These are phyloP conservation scores for Begonia loranthoides DNA, from an alignment of 306 rosid species.

Conservation along the genomic window DNA sequence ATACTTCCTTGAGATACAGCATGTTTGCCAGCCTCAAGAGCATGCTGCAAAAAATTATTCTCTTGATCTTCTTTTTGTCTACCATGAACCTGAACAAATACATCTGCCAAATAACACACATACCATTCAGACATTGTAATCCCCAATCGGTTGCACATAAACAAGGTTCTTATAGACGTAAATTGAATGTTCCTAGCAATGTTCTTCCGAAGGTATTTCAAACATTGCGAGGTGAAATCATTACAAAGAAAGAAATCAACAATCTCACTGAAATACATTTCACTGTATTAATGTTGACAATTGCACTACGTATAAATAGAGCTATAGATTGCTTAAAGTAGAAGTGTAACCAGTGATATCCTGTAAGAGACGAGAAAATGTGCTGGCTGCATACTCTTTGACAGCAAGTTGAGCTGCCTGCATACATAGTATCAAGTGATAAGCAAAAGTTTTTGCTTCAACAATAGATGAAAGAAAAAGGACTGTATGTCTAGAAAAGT, in stretches of 20 bases:
- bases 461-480: background rate
- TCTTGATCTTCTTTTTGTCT: slow-evolving; percentile 39
- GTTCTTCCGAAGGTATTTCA: background rate
- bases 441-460: slow-evolving; percentile 5
- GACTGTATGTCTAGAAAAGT: background rate
- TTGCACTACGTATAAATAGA: no score
- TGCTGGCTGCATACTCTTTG: slow-evolving; percentile 9
- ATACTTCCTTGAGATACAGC: slow-evolving; percentile 73
- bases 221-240: background rate
- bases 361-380: slow-evolving; percentile 12
- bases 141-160: background rate
- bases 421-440: background rate
- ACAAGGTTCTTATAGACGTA: no score
- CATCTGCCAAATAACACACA: slow-evolving; percentile 37
- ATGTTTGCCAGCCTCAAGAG: slow-evolving; percentile 62
- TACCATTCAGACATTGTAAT: slow-evolving; percentile 8
- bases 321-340: background rate
- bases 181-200: background rate
- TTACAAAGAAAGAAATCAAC: background rate
- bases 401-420: slow-evolving; percentile 15
- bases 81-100: slow-evolving; percentile 46
- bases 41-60: slow-evolving; percentile 48
- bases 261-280: background rate
- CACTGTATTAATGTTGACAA: no score
- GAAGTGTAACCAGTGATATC: slow-evolving; percentile 10